Evolutionary conservation across 2,329 filamentous ascomycete genomes (phyloP).

Genomic region (Verticillium alfalfae): DNA sequence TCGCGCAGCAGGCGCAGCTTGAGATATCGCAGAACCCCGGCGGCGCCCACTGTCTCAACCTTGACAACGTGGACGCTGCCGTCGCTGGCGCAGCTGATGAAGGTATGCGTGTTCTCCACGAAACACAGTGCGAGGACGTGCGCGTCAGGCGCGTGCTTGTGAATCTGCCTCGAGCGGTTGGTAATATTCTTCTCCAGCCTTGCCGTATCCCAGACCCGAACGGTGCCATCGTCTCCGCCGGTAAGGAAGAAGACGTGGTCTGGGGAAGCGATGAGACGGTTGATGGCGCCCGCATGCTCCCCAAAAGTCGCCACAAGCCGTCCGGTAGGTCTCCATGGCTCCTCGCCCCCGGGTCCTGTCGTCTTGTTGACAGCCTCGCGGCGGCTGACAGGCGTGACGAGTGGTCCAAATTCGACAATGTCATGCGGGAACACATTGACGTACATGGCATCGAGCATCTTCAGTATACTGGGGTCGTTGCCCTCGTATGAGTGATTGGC

Average conservation of each 20-base stretch:
- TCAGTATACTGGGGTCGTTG: constrained; percentile 63
- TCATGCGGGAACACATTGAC: constrained; percentile 64
- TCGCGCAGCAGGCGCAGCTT: constrained; percentile 72
- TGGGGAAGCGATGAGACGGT: constrained; percentile 73
- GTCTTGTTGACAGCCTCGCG: constrained; percentile 39
- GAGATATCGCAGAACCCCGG: constrained; percentile 64
- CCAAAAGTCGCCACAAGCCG: constrained; percentile 81
- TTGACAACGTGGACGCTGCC: constrained; percentile 87
- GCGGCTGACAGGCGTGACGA: constrained; percentile 64
- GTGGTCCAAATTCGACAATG: constrained; percentile 68
- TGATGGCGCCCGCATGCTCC: constrained; percentile 80
- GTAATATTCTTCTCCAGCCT: constrained; percentile 88
- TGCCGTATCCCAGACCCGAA: constrained; percentile 90
- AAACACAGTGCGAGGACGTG: constrained; percentile 82
- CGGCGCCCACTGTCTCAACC: constrained; percentile 50
- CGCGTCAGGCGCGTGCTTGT: constrained; percentile 66
- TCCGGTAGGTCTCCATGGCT: constrained; percentile 78
- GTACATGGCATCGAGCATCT: constrained; percentile 81
- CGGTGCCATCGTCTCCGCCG: constrained; percentile 81
- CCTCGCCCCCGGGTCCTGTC: constrained; percentile 45
- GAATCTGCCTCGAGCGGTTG: constrained; percentile 79
- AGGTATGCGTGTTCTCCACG: constrained; percentile 88
- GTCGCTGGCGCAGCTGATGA: constrained; percentile 84
- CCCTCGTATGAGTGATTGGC: constrained; percentile 77
- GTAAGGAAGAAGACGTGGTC: constrained; percentile 96